Conservation (phyloP, 495 filamentous ascomycete species). For the Pyrenula aspistea region DNA sequence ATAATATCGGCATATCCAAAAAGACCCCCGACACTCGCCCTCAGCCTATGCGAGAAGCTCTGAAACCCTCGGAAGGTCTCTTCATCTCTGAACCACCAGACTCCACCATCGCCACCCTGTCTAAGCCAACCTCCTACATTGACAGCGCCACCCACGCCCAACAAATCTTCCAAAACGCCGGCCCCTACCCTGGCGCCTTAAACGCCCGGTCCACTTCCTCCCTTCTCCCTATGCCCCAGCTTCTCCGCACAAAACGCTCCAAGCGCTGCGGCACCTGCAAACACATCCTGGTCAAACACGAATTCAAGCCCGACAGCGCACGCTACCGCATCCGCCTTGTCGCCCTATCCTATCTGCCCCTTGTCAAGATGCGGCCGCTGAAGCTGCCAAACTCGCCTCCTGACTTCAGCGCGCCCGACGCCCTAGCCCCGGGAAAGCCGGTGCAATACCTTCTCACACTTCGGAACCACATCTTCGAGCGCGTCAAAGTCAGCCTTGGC, state of each 20-base stretch:
- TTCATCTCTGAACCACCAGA: conserved; percentile 36
- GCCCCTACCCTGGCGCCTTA: conserved; percentile 23
- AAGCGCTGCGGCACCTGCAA: conserved; percentile 88
- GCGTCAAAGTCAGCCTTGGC: conserved; percentile 73
- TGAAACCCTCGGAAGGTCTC: conserved; percentile 56
- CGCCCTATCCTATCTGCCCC: conserved; percentile 79
- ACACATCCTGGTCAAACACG: conserved; percentile 92
- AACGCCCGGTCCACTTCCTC: conserved; percentile 45
- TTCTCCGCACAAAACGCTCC: conserved; percentile 80
- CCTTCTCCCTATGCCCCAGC: conserved; percentile 65
- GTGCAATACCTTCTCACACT: conserved; percentile 79
- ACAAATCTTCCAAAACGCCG: conserved; percentile 30
- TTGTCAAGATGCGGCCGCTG: conserved; percentile 57
- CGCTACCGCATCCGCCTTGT: conserved; percentile 84
- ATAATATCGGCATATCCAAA: conserved; percentile 30
- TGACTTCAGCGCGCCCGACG: conserved; percentile 11
- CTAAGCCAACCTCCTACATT: conserved; percentile 37
- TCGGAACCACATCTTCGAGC: conserved; percentile 88
- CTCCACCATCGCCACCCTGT: conserved; percentile 32
- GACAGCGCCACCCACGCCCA: conserved; percentile 39
- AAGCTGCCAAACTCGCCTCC: conserved; percentile 23
- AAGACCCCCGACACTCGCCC: conserved; percentile 59
- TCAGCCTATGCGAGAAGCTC: conserved; percentile 66
- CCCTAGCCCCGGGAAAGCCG: conserved; percentile 46
- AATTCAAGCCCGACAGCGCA: conserved; percentile 72